Base-by-base conservation (phyloP, 1,284 basidiomycete genomes). In the Cyathus pygmaeus region DNA sequence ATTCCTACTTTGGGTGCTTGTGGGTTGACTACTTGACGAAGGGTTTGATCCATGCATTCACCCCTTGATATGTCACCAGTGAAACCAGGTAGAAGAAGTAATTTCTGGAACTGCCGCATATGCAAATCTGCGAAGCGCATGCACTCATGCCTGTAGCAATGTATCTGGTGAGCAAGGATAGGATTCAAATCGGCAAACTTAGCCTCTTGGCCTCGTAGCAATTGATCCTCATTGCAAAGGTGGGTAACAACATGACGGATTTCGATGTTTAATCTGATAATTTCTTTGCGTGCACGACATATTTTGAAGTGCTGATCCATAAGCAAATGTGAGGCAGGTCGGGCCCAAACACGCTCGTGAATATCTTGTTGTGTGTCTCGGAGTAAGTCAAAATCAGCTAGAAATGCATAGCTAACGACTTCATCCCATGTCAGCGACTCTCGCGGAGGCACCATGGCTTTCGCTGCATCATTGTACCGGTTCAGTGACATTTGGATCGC, bases 371-470 rank as follows among this genome's bases (percentile, higher is more conserved):
- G 60, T 0, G 68, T 59, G 13, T 78, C 68, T 4, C 65, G 62
- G 1, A 81, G 68, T 1, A 80, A 63, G 36, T 76, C 73, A 47
- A 80, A 79, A 23, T 80, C 71, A 2, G 71, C 67, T 1, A 79
- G 62, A 23, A 75, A 75, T 0, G 62, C 60, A 56, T 74, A 73
- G 9, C 73, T 62, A 4, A 73, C 59, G 6, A 79, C 65, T n/a
- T 75, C 53, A 2, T 68, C 59, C 67, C 72, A 78, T 9, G 53
- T n/a, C 6, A 77, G 63, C 4, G 31, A 21, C 7, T 47, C 59
- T 1, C 36, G 59, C 17, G 61, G 65, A 7, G 66, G 69, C 13
- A 50, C 56, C 2, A 71, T 39, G 5, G 41, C 19, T 0, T 31
- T 13, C 7, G 71, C 65, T 13, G 67, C 65, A 2, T 23, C 26